Base-by-base conservation (phyloP, 306 rosid genomes). In the Castanea mollissima region DNA sequence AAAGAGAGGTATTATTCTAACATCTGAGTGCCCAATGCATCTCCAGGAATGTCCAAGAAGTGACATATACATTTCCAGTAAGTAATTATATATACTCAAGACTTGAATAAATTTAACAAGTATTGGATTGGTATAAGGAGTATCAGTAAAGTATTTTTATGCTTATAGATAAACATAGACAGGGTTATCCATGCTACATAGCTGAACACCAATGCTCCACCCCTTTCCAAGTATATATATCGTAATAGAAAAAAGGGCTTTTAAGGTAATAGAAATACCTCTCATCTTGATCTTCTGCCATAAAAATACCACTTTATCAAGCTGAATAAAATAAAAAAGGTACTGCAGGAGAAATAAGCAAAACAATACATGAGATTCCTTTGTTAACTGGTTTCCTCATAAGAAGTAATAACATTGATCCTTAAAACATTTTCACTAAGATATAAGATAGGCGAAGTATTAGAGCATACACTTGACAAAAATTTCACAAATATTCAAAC, bases 261-360 rank as follows among this genome's bases (percentile, higher is more conserved):
- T 34, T 58, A 83, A 57, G 80, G 65, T 27, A 60, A 76, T 57
- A 76, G 73, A 85, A 41, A 44, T 89, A 87, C 94, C 92, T 83
- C 87, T 35, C 46, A 59, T 77, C 63, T 34, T 60, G 49, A 78
- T 76, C 81, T 31, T 77, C 62, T 74, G 54, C 69, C 32, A 56
- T 59, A 63, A 74, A 74, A 62, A 71, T 35, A 76, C 78, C 71
- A 63, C 64, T 70, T 78, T 77, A 34, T 71, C 90, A 90, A 74
- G 84, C 81, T 71, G 94, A 89, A 83, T 87, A 86, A 78, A 94
- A 83, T 58, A 94, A 85, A 81, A 92, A 88, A 51, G 97, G 96
- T 51, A 94, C 97, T 92, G 78, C 93, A 83, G 19, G 72, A 68
- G 72, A 29, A 78, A 74, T 55, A 81, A n/a, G 70, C 60, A 55